Conservation (phyloP, 108 stramenopile species). For the Skeletonema grethae region DNA sequence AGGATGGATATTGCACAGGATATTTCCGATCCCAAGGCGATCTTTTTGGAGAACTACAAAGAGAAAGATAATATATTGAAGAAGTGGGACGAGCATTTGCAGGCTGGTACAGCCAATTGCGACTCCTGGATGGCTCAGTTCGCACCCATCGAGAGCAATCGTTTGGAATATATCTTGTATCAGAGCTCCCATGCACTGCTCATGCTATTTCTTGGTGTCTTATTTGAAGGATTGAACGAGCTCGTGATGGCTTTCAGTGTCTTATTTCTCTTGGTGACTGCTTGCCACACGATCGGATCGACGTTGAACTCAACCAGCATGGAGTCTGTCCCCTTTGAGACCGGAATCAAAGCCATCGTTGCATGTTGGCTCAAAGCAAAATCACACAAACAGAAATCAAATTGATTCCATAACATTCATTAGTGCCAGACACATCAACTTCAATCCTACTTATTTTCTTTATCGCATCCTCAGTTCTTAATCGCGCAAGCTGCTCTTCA, state of each 20-base stretch:
- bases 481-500: conserved; percentile 56
- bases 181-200: conserved; percentile 30
- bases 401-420: neutral
- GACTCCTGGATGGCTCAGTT: conserved; percentile 34
- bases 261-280: conserved; percentile 33
- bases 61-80: conserved; percentile 43
- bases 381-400: neutral
- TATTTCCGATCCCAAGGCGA: conserved; percentile 32
- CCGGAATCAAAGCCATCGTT: conserved; percentile 47
- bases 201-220: conserved; percentile 16
- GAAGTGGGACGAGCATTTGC: conserved; percentile 41
- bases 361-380: neutral
- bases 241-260: conserved; percentile 8
- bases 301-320: conserved; percentile 34
- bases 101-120: conserved; percentile 18
- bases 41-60: conserved; percentile 54
- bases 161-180: conserved; percentile 18
- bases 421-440: conserved; percentile 2
- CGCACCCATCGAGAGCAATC: conserved; percentile 8
- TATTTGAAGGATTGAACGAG: conserved; percentile 3
- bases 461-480: neutral
- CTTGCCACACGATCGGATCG: conserved; percentile 52
- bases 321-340: conserved; percentile 58
- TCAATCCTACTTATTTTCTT: neutral
- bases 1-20: conserved; percentile 27